Base-by-base conservation (phyloP, 2,329 filamentous ascomycete genomes). In the Ascochyta viciae-villosae region DNA sequence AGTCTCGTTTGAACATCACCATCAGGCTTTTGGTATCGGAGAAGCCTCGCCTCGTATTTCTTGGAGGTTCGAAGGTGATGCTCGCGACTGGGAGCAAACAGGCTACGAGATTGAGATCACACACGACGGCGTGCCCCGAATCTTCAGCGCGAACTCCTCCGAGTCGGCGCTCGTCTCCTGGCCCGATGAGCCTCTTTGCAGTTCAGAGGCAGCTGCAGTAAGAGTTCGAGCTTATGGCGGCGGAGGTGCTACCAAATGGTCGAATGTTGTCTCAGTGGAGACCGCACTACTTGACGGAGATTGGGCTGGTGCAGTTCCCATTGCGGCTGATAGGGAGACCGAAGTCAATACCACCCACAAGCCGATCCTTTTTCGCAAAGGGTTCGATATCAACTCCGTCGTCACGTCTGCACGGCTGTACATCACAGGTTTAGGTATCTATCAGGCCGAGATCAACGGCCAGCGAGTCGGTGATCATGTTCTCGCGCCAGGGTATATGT, bases 401-500 rank as follows among this genome's bases (percentile, higher is more conserved):
- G 24, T 51, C 10, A 24, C 38, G 2, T 54, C 53, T 23, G 58
- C 58, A 23, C 52, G 63, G 15, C 45, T 65, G 6, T 65, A 65
- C 19, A 62, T 63, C 44, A 65, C 62, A 8, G 58, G 53, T 4
- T 54, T 60, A 15, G 62, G 62, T 1, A 45, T 65, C 4, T 65
- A 65, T 38, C 54, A 58, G n/a, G 57, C 62, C 15, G 45, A 57
- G 23, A 52, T 65, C 23, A 65, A 65, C 39, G 62, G 62, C 3
- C 45, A 61, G 8, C 56, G 54, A 12, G 57, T 63, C 3, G 50
- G 54, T 22, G 54, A 65, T 43, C 48, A 61, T 31, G 50, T 60
- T 4, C 52, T 85, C n/a, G 78, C 82, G 19, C 83, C 57, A 84
- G 33, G 79, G 0, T 85, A 82, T 80, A 79, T 80, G 39, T 78